Base-by-base conservation (phyloP, 2,329 filamentous ascomycete species). In the Malbranchea zuffiana region DNA sequence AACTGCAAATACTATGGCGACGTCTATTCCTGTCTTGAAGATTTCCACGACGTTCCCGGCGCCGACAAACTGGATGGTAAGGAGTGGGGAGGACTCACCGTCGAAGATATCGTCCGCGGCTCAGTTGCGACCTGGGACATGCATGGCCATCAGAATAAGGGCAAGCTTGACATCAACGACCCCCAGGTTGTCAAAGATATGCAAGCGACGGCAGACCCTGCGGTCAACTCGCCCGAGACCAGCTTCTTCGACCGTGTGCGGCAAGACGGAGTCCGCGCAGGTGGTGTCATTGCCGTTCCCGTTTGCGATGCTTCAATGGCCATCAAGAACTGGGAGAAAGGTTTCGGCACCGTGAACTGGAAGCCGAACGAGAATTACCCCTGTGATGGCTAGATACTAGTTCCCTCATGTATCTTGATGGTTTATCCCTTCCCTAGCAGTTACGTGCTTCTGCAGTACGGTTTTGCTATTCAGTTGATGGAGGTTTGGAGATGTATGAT, bases 1-100 rank as follows among this genome's bases (percentile, higher is more conserved):
- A 25, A 25, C 23, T 25, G 23, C 23, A 25, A n/a, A n/a, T 25
- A 25, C 23, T 25, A 25, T n/a, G 23, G 23, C n/a, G 23, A 25
- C n/a, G n/a, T n/a, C 7, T 25, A 25, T 25, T 25, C 23, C 23
- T 25, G 23, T n/a, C 23, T 25, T 7, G 23, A 25, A 25, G 23
- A 25, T n/a, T 25, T 25, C 23, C 23, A 25, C 23, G 23, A 25
- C 23, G 23, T 25, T 25, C 23, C 23, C 23, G n/a, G 23, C 23
- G 23, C 23, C 7, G 23, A 25, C 23, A 7, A 25, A 25, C 23
- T 25, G 7, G 23, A n/a, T 25, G 23, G 23, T 25, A 25, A n/a
- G n/a, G 23, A 25, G n/a, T 25, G 23, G 23, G 23, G 23, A 7
- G 23, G 23, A n/a, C 23, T 25, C n/a, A 7, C 23, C n/a, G 23